Evolutionary conservation across 2,329 filamentous ascomycete species (phyloP).

Genomic region (Dactylellina drechsleri): DNA sequence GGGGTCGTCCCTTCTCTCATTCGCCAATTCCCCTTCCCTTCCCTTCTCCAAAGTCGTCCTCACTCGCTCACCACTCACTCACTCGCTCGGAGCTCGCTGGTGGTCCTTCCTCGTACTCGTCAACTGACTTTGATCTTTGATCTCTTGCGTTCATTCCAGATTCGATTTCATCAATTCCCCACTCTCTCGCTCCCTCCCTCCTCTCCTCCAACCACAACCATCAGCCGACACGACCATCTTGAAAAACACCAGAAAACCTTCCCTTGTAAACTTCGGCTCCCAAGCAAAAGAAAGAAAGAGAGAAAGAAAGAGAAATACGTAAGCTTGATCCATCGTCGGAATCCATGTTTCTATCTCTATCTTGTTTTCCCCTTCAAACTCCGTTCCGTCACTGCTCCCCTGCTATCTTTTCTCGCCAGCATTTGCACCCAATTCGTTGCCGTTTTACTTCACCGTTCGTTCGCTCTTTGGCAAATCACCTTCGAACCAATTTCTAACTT

Average conservation of each 20-base stretch:
- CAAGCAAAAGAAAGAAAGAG: not conserved
- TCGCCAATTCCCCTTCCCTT: conserved; percentile 51
- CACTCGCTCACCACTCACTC: not conserved
- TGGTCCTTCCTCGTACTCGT: conserved; percentile 30
- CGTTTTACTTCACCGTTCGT: no score
- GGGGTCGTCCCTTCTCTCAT: conserved; percentile 13
- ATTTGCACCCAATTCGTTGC: no score
- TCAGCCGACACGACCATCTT: not conserved
- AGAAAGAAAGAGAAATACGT: no score
- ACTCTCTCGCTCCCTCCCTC: conserved; percentile 18
- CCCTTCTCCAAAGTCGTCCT: not conserved
- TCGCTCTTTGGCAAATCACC: no score
- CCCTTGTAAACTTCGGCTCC: not conserved
- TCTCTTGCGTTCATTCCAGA: conserved; percentile 25
- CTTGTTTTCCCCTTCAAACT: not conserved
- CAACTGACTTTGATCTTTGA: conserved; percentile 33
- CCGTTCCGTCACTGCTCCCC: conserved; percentile 24
- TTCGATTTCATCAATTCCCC: conserved; percentile 42
- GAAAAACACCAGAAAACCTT: not conserved
- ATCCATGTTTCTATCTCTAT: no score
- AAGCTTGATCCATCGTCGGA: no score
- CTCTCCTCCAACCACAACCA: conserved; percentile 9
- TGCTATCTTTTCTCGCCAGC: not conserved
- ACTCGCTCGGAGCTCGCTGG: not conserved
- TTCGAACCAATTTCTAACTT: no score